phyloP scores from a whole-genome alignment of 2,329 filamentous ascomycete species.

The Pestalotiopsis sp. region DNA sequence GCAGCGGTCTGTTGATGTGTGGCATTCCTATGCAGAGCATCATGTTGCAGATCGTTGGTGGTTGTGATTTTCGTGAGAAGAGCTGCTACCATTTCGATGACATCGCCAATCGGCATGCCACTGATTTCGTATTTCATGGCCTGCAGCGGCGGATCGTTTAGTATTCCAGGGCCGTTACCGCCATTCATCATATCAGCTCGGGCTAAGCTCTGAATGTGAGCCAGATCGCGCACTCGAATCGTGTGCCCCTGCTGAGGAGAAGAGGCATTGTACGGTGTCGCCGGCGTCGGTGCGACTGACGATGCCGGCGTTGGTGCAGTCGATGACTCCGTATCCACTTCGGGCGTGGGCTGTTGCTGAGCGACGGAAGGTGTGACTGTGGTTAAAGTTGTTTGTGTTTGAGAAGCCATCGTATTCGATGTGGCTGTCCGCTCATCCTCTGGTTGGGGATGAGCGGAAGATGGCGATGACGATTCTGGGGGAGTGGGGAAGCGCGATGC shows the following conservation, averaged over 20 bases:
- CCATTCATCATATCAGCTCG: conserved; percentile 70
- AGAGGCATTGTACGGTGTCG: conserved; percentile 35
- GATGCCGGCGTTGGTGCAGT: conserved; percentile 15
- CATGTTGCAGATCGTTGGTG: conserved; percentile 93
- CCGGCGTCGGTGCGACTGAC: conserved; percentile 20
- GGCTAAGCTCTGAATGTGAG: conserved; percentile 88
- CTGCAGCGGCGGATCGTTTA: conserved; percentile 53
- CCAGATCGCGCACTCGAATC: conserved; percentile 84
- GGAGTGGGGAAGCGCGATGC: conserved; percentile 55
- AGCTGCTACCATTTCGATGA: conserved; percentile 98
- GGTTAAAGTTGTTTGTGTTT: conserved; percentile 29
- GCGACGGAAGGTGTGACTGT: conserved; percentile 23
- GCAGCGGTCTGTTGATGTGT: conserved; percentile 58
- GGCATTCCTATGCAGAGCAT: conserved; percentile 77
- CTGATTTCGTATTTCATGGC: conserved; percentile 87
- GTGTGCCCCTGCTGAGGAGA: conserved; percentile 47
- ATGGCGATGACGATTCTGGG: conserved; percentile 53
- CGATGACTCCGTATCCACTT: conserved; percentile 26
- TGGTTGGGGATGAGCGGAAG: conserved; percentile 35
- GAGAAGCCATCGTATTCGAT: conserved; percentile 50
- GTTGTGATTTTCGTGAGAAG: conserved; percentile 96
- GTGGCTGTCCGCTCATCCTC: conserved; percentile 41
- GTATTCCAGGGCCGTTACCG: conserved; percentile 47
- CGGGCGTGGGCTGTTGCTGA: conserved; percentile 31
- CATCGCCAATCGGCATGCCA: conserved; percentile 93